These are phyloP conservation scores for Fraxinus cuspidata DNA, from an alignment of 257 asterid species.

Conservation along the genomic window DNA sequence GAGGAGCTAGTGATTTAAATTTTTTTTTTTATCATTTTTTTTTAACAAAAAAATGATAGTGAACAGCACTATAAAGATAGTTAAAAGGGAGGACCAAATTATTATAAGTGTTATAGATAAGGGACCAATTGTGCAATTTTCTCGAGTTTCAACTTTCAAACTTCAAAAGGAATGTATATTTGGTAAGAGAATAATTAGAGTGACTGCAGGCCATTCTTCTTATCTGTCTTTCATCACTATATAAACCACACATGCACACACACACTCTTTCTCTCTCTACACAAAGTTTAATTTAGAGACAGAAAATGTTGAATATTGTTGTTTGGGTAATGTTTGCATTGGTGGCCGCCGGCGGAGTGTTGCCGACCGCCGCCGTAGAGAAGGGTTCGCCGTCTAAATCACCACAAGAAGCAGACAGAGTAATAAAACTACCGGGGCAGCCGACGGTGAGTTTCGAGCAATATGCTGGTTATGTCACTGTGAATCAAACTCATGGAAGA, in stretches of 20 bases:
- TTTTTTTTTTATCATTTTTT: no score
- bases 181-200: conserved; percentile 2
- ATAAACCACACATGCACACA: conserved; percentile 19
- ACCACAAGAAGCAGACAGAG: conserved; percentile 57
- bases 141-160: not conserved
- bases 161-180: not conserved
- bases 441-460: conserved; percentile 65
- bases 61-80: not conserved
- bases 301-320: not conserved
- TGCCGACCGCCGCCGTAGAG: conserved; percentile 21
- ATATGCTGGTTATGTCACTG: conserved; percentile 73
- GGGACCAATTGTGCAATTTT: not conserved
- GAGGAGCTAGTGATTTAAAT: no score
- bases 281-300: not conserved
- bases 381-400: not conserved
- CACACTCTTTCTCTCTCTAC: not conserved
- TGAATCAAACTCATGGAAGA: conserved; percentile 63
- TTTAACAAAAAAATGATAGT: no score
- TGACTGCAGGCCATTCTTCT: conserved; percentile 18
- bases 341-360: not conserved
- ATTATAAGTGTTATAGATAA: not conserved
- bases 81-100: not conserved
- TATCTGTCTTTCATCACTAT: conserved; percentile 27
- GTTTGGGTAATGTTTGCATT: not conserved
- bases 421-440: conserved; percentile 63